phyloP scores from a whole-genome alignment of 441 rosid genomes.

The Adansonia rubrostipa region DNA sequence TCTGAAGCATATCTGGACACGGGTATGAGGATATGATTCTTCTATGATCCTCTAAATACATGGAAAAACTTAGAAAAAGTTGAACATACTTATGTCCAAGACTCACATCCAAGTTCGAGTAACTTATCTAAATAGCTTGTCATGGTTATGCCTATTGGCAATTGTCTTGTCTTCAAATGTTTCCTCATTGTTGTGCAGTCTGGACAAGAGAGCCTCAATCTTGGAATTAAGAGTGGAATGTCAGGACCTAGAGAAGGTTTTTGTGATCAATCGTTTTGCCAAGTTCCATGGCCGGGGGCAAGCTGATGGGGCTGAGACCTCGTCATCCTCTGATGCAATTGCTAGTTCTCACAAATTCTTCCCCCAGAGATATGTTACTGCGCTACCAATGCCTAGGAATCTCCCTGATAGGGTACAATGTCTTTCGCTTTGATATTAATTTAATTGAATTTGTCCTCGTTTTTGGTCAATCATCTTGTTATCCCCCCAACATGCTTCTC shows the following conservation, averaged over 20 bases:
- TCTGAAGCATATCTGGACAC: too few relatives aligned
- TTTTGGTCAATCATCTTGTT: constrained; percentile 37
- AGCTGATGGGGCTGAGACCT: constrained; percentile 48
- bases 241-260: constrained; percentile 76
- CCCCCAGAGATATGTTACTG: constrained; percentile 69
- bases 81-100: too few relatives aligned
- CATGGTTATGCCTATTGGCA: not conserved
- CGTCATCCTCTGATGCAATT: constrained; percentile 48
- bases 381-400: constrained; percentile 70
- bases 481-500: constrained; percentile 34
- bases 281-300: constrained; percentile 69
- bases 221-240: constrained; percentile 70
- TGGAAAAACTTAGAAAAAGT: too few relatives aligned
- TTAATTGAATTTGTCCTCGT: constrained; percentile 37
- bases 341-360: constrained; percentile 44
- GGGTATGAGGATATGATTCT: too few relatives aligned
- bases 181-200: constrained; percentile 50
- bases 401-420: constrained; percentile 90
- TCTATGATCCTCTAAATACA: too few relatives aligned
- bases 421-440: constrained; percentile 71
- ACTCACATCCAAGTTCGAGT: too few relatives aligned
- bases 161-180: not conserved
- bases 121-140: too few relatives aligned
- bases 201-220: constrained; percentile 64
- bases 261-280: constrained; percentile 88